A percentile compares a stretch with the other conserved stretches of the same genome.
These are phyloP conservation scores for Quercus phellos DNA, from an alignment of 331 rosid species.

Conservation along the genomic window DNA sequence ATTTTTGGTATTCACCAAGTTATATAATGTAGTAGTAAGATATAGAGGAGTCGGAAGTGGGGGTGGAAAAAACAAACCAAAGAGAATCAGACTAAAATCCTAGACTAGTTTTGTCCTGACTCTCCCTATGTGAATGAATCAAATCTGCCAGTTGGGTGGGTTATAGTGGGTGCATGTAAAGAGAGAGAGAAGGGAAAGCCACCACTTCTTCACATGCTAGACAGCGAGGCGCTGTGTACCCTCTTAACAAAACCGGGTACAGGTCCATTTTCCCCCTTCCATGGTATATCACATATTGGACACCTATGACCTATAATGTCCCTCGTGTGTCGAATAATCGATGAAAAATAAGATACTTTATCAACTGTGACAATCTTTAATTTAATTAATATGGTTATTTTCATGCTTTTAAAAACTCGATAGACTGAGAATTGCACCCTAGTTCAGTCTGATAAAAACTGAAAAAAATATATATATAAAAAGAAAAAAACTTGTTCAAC, in stretches of 20 bases:
- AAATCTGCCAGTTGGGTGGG: slow-evolving; percentile 56
- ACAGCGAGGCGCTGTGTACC: slow-evolving; percentile 72
- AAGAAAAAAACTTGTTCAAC: too few relatives aligned
- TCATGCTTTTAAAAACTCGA: too few relatives aligned
- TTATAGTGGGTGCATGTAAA: slow-evolving; percentile 45
- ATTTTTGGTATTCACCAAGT: slow-evolving; percentile 26
- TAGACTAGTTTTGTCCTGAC: slow-evolving; percentile 56
- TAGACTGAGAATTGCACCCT: too few relatives aligned
- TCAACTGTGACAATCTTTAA: not conserved
- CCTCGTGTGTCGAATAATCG: too few relatives aligned
- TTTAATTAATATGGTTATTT: not conserved
- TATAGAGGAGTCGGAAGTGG: slow-evolving; percentile 10
- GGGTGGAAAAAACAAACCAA: slow-evolving; percentile 34
- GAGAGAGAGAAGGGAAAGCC: slow-evolving; percentile 32
- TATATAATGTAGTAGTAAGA: slow-evolving; percentile 10
- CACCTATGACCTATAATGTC: slow-evolving; percentile 34
- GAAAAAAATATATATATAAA: too few relatives aligned
- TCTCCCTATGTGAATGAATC: slow-evolving; percentile 36
- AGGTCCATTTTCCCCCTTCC: slow-evolving; percentile 47
- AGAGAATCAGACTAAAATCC: slow-evolving; percentile 42
- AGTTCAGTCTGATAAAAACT: too few relatives aligned
- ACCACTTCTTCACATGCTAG: slow-evolving; percentile 62
- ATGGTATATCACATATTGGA: slow-evolving; percentile 26
- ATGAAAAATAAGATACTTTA: too few relatives aligned
- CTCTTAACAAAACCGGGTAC: slow-evolving; percentile 54